Evolutionary conservation across 2,329 filamentous ascomycete genomes (phyloP), one percentile per base, ranked within the genome.

Genomic region (Akanthomyces dipterigenus): DNA sequence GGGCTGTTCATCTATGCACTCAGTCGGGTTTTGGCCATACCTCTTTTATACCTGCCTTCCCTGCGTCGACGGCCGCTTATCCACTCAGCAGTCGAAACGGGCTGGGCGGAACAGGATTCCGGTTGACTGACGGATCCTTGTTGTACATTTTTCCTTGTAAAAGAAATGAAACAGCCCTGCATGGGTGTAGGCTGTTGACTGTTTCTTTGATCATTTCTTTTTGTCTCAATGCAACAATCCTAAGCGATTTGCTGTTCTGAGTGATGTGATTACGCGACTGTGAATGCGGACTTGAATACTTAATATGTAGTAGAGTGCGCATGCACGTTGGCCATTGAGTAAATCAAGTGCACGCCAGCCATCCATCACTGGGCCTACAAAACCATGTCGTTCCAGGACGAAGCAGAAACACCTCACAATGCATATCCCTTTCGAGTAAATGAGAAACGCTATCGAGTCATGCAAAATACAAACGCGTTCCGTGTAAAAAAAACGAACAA

Each of bases 141-240:
- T 63, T 63, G 62, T 63, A 63, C 45, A 63, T 63, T 63, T 62
- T 61, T 63, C 62, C 62, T 63, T 59, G 50, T 54, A 62, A 61
- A 45, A 53, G 50, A 61, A 55, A 51, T 59, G n/a, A 61, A 22
- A 28, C 20, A 43, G n/a, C 57, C 62, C 34, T 55, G 45, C 36
- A 61, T 60, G 50, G 56, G 51, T 49, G 53, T 38, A 59, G 34
- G 55, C 42, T 48, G 48, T 61, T 55, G 24, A 34, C 18, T 51
- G 31, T 60, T 60, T 56, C 46, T 49, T 49, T 55, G 16, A 53
- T 49, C 42, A 50, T 61, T 61, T 57, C 38, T 46, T 40, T 24
- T 51, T 56, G 34, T 62, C 46, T 45, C 49, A 55, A 63, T 61
- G 50, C 61, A 49, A 58, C 28, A 61, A 54, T 46, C 58, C 28